Evolutionary conservation across 2,329 filamentous ascomycete species (phyloP), one percentile per base, ranked within the genome.

Genomic region (Aspergillus novoparasiticus): DNA sequence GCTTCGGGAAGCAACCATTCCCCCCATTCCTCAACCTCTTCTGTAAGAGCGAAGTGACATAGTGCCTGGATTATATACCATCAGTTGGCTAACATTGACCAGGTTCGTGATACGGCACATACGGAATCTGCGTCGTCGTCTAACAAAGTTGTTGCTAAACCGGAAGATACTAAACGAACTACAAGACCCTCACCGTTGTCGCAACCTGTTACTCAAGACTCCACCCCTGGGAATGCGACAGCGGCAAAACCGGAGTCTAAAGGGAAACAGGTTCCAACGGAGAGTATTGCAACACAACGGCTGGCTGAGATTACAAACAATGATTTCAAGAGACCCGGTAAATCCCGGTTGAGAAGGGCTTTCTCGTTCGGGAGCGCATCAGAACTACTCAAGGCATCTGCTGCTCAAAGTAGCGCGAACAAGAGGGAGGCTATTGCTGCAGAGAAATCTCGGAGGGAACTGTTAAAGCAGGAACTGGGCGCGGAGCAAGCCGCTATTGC

Each of bases 291-390:
- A 23, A 90, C 91, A 16, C 90, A 93, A 76, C 93, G 96, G 62
- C 85, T 98, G 45, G 89, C 91, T 53, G 93, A 94, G n/a, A 84
- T 98, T 61, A 94, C 90, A 64, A 91, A 94, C 69, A 94, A 91
- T 74, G 92, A 92, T 59, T 83, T 83, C 32, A 91, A 87, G 74
- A 86, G 89, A 67, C 93, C 93, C 75, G 93, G 89, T 80, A 97
- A 97, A 80, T 92, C 90, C 2, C 86, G 94, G 68, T 83, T 99
- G 64, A 88, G 95, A 60, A 87, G 95, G 70, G 95, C 95, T 0
- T 97, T 99, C 73, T 99, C 95, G 0, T 99, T 99, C 79, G 94
- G 95, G 57, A 98, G 94, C 76, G 92, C 94, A 48, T 92, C 94
- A 10, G 95, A 99, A 75, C 87, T 99, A 55, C 87, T 90, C 66